These are phyloP conservation scores for Pelargonium citronellum DNA, from an alignment of 441 rosid species.

Conservation along the genomic window DNA sequence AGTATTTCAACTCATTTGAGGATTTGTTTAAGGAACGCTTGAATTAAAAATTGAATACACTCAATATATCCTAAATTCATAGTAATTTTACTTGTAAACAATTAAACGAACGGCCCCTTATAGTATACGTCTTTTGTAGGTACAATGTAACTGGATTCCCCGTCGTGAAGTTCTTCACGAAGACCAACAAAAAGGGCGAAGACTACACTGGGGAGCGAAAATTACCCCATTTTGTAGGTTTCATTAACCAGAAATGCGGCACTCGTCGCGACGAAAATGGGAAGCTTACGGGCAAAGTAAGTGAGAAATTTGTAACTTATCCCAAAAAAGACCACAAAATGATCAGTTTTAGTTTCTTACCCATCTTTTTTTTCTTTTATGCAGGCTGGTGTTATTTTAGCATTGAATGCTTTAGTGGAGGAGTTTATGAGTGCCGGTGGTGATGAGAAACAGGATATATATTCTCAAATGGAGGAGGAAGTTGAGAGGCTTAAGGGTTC, in stretches of 20 bases:
- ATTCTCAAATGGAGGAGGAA: slow-evolving; percentile 64
- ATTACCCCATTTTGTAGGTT: slow-evolving; percentile 67
- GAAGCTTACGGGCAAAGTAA: slow-evolving; percentile 64
- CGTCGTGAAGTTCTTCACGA: slow-evolving; percentile 81
- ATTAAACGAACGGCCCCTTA: no score
- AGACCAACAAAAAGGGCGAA: slow-evolving; percentile 82
- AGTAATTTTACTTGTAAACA: no score
- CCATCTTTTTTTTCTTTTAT: not conserved
- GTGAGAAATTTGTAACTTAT: slow-evolving; percentile 8
- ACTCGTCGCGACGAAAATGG: slow-evolving; percentile 81
- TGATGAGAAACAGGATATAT: slow-evolving; percentile 65
- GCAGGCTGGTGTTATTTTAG: slow-evolving; percentile 81
- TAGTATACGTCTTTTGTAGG: slow-evolving; percentile 30
- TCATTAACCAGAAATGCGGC: slow-evolving; percentile 74
- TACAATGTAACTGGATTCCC: slow-evolving; percentile 86
- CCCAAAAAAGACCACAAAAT: no score
- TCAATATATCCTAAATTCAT: no score
- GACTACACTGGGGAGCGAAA: slow-evolving; percentile 82
- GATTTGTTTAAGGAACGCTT: no score
- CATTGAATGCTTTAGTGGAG: slow-evolving; percentile 68
- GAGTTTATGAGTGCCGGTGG: slow-evolving; percentile 68
- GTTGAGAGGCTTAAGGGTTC: slow-evolving; percentile 65
- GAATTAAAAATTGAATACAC: no score
- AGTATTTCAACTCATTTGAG: no score
- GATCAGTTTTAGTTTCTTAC: not conserved